phyloP scores from a whole-genome alignment of 768 basidiomycete species.

The Leccinum obscurum region DNA sequence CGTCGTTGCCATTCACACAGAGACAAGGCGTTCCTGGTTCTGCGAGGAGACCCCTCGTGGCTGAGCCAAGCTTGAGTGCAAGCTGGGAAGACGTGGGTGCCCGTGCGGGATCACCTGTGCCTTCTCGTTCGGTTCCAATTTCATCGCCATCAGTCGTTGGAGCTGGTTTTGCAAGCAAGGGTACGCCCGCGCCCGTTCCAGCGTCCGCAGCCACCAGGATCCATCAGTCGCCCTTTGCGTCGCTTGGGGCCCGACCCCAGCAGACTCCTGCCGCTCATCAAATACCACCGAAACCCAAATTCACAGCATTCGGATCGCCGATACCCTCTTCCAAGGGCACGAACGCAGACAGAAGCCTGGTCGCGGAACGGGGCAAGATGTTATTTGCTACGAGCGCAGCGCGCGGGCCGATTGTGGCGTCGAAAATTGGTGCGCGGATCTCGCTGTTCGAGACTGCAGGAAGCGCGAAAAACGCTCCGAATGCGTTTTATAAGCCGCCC shows the following conservation, averaged over 20 bases:
- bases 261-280: constrained; percentile 1
- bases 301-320: constrained; percentile 30
- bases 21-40: constrained; percentile 9
- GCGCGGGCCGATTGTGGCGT: background rate
- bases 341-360: constrained; percentile 6
- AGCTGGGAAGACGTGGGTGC: constrained; percentile 63
- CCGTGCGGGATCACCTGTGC: constrained; percentile 12
- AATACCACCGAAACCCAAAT: constrained; percentile 19
- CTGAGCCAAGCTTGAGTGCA: constrained; percentile 47
- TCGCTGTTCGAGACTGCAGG: constrained; percentile 44
- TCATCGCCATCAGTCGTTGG: constrained; percentile 7
- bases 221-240: constrained; percentile 1
- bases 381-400: constrained; percentile 12
- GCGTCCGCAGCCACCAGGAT: background rate
- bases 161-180: constrained; percentile 5
- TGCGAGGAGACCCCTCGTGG: constrained; percentile 22
- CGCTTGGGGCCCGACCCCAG: constrained; percentile 5
- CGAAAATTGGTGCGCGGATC: constrained; percentile 14
- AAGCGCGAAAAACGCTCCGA: constrained; percentile 53
- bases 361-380: constrained; percentile 18
- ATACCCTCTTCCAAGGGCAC: constrained; percentile 11
- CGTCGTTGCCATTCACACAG: background rate
- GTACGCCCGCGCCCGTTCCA: background rate
- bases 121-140: constrained; percentile 10
- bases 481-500: constrained; percentile 69